Conservation (phyloP, 345 rosid species). For the Eucalyptus erythrocorys region DNA sequence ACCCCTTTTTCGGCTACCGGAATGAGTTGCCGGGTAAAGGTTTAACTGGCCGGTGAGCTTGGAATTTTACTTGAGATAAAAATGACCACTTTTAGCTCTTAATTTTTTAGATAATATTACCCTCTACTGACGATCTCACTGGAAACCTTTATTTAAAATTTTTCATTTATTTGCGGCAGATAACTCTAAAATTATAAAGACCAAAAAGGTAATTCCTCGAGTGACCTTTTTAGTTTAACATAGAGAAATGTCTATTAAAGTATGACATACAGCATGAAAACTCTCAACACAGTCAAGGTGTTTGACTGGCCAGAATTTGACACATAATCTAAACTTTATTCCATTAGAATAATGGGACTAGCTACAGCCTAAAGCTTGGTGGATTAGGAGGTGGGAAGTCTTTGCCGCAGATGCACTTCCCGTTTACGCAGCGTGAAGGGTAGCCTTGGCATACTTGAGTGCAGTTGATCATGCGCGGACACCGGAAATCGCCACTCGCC, state of each 20-base stretch:
- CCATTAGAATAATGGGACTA: not conserved
- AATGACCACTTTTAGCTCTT: not conserved
- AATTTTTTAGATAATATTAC: not conserved
- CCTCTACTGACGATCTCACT: not conserved
- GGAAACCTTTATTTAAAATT: too few species aligned
- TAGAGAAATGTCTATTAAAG: not conserved
- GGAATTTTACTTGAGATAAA: not conserved
- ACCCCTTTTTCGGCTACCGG: not conserved
- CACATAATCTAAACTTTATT: not conserved
- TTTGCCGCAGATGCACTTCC: not conserved
- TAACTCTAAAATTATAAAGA: not conserved
- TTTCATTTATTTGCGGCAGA: not conserved
- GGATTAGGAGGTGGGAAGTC: not conserved
- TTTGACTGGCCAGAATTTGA: not conserved
- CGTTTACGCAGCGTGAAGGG: not conserved
- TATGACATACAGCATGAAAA: not conserved
- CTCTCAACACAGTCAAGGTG: not conserved
- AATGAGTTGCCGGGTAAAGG: too few species aligned
- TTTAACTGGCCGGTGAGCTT: not conserved
- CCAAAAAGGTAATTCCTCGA: not conserved
- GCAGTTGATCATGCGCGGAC: not conserved
- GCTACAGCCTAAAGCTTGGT: not conserved
- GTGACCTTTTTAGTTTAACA: not conserved
- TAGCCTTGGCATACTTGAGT: not conserved
- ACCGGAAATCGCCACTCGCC: not conserved